phyloP scores from a whole-genome alignment of 805 yeast genomes.

The Metschnikowia dekortorum region DNA sequence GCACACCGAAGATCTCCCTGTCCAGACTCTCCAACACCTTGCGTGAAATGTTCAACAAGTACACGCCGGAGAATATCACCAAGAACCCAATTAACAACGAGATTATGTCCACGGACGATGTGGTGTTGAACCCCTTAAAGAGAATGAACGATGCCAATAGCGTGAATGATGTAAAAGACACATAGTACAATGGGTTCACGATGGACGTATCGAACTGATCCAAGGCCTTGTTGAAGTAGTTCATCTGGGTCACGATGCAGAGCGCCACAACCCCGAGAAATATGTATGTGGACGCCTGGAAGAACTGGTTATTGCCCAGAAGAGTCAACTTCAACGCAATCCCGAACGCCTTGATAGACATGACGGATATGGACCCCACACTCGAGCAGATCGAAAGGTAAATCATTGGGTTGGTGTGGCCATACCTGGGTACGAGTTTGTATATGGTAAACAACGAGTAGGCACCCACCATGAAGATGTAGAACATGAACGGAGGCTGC shows the following conservation, averaged over 20 bases:
- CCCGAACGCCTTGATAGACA: constrained; percentile 91
- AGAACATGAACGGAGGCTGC: constrained; percentile 69
- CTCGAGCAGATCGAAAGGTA: constrained; percentile 85
- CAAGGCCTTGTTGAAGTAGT: constrained; percentile 86
- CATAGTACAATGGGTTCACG: constrained; percentile 87
- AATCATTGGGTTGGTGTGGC: constrained; percentile 78
- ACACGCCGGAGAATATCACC: constrained; percentile 85
- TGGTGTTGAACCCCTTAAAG: constrained; percentile 82
- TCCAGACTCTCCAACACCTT: constrained; percentile 50
- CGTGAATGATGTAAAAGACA: constrained; percentile 86
- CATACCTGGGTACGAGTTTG: constrained; percentile 76
- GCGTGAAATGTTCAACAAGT: constrained; percentile 72
- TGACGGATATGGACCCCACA: constrained; percentile 87
- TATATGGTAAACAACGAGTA: constrained; percentile 78
- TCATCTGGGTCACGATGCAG: constrained; percentile 89
- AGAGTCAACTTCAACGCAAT: constrained; percentile 83
- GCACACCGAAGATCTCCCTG: constrained; percentile 56
- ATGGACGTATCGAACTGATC: constrained; percentile 92
- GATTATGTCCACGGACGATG: constrained; percentile 72
- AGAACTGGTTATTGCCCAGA: constrained; percentile 81
- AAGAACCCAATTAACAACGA: constrained; percentile 81
- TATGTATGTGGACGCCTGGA: constrained; percentile 78
- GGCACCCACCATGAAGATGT: constrained; percentile 55
- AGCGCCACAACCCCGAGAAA: constrained; percentile 73
- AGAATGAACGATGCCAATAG: constrained; percentile 80